Evolutionary conservation across 2,329 filamentous ascomycete species (phyloP).

Genomic region (Endothia cerciana): DNA sequence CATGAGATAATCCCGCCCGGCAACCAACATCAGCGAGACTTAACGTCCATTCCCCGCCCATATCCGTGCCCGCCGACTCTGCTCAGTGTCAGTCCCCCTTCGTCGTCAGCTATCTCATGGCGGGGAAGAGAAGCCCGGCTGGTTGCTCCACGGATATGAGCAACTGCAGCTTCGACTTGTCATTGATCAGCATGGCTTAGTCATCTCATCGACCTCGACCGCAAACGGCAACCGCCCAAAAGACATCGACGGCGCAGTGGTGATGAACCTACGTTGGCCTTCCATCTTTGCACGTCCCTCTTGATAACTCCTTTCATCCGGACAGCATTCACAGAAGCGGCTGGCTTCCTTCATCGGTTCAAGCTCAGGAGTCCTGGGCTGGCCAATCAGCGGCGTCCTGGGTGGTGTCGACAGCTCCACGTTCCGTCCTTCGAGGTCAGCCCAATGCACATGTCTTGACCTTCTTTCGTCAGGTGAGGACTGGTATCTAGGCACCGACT

Average conservation of each 20-base stretch:
- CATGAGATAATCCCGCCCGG: neutral
- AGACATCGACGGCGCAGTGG: neutral
- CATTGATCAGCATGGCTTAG: constrained; percentile 28
- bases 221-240: neutral
- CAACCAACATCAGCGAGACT: neutral
- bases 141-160: constrained; percentile 24
- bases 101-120: neutral
- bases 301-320: constrained; percentile 13
- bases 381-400: constrained; percentile 20
- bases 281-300: constrained; percentile 26
- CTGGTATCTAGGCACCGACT: neutral
- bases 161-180: constrained; percentile 27
- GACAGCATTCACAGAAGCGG: constrained; percentile 25
- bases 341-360: constrained; percentile 12
- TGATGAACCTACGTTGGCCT: constrained; percentile 24
- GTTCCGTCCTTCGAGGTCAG: constrained; percentile 8
- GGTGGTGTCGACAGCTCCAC: constrained; percentile 14
- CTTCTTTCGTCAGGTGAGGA: neutral
- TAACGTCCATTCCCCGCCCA: neutral
- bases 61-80: neutral
- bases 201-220: constrained; percentile 15
- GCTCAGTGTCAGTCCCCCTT: neutral
- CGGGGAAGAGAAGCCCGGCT: neutral
- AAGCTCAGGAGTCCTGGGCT: constrained; percentile 26
- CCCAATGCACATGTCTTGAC: neutral